phyloP scores from a whole-genome alignment of 2,329 filamentous ascomycete species.

The Alternaria sp. region DNA sequence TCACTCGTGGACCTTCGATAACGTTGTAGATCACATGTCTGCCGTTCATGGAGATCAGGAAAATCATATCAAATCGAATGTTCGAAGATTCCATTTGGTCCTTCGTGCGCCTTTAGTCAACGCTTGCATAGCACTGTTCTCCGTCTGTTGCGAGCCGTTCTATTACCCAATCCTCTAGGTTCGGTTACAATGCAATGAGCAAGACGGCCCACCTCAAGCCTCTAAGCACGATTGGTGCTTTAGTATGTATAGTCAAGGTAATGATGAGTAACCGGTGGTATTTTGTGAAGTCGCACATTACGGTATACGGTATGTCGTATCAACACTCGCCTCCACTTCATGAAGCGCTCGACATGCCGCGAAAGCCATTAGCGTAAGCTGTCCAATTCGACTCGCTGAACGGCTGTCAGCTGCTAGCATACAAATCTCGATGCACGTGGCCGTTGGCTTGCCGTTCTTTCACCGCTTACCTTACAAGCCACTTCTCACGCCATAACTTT shows the following conservation, averaged over 20 bases:
- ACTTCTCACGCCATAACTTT: conserved; percentile 5
- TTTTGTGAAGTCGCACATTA: neutral
- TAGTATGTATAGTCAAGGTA: neutral
- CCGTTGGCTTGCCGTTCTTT: conserved; percentile 1
- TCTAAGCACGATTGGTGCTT: neutral
- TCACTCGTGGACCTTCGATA: neutral
- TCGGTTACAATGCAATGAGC: neutral
- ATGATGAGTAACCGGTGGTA: neutral
- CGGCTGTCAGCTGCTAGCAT: neutral
- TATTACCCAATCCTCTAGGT: neutral
- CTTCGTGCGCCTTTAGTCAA: neutral
- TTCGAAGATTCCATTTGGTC: neutral
- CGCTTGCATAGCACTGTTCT: neutral
- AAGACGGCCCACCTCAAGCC: neutral
- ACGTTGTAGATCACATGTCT: neutral
- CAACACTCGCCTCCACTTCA: neutral
- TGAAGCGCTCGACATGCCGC: neutral
- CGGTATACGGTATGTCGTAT: neutral
- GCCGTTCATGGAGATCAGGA: neutral
- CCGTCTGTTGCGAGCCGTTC: neutral
- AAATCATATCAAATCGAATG: neutral
- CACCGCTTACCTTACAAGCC: conserved; percentile 1
- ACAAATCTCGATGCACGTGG: neutral
- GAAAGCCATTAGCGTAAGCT: conserved; percentile 3
- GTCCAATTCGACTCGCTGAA: neutral